A percentile compares a stretch with the other conserved stretches of the same genome.
Conservation (phyloP, 2,329 filamentous ascomycete genomes). For the Sordariomycetes sp. region DNA sequence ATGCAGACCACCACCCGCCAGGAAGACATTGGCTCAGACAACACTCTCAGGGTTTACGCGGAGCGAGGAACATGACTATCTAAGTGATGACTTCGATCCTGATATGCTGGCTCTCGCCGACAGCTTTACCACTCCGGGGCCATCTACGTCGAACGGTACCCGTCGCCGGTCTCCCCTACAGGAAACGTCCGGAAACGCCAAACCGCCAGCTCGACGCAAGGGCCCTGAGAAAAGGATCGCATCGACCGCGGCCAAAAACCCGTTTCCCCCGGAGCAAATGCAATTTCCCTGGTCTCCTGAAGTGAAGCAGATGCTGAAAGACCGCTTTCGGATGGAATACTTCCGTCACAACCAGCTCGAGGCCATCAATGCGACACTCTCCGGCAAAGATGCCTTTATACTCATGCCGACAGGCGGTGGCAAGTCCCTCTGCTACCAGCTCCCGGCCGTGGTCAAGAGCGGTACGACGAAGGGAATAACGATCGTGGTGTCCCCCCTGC, state of each 20-base stretch:
- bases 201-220: neutral
- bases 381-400: constrained; percentile 82
- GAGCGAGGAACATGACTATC: constrained; percentile 1
- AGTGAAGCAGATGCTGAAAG: constrained; percentile 66
- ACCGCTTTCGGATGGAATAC: constrained; percentile 70
- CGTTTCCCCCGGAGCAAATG: constrained; percentile 41
- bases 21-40: neutral
- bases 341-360: constrained; percentile 89
- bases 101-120: constrained; percentile 8
- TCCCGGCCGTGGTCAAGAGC: constrained; percentile 71
- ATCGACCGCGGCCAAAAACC: constrained; percentile 15
- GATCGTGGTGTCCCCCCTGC: constrained; percentile 82
- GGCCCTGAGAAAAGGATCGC: constrained; percentile 1
- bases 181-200: constrained; percentile 7
- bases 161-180: neutral
- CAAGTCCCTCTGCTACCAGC: constrained; percentile 92
- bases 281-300: constrained; percentile 73
- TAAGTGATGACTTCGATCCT: constrained; percentile 7
- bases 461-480: constrained; percentile 80
- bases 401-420: constrained; percentile 97
- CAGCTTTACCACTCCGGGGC: neutral
- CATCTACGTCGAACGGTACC: neutral
- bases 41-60: neutral
- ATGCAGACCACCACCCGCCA: neutral
- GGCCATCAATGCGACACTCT: constrained; percentile 86